phyloP scores from a whole-genome alignment of 164 flowering plant species.

The Umbellularia californica region DNA sequence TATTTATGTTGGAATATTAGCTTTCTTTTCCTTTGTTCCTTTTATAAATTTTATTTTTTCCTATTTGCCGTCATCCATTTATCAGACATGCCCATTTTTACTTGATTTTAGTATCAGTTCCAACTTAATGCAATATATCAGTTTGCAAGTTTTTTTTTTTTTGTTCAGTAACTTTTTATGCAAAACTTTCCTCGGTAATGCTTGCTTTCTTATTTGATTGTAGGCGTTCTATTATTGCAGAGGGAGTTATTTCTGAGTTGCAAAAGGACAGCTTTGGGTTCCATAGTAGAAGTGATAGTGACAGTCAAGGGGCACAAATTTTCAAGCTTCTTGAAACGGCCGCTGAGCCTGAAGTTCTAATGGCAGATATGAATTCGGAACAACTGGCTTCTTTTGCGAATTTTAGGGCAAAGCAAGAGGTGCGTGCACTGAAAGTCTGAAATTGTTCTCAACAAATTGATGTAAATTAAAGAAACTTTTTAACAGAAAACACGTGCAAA shows the following conservation, averaged over 20 bases:
- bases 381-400: conserved; percentile 60
- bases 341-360: conserved; percentile 85
- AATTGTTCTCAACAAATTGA: conserved; percentile 2
- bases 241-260: conserved; percentile 55
- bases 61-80: no score
- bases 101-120: no score
- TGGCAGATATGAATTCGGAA: conserved; percentile 88
- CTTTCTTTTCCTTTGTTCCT: no score
- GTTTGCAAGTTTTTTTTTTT: neutral
- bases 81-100: no score
- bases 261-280: conserved; percentile 33
- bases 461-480: conserved; percentile 5
- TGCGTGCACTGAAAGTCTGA: conserved; percentile 18
- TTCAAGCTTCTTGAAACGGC: conserved; percentile 69
- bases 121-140: neutral
- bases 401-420: conserved; percentile 79
- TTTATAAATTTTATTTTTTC: no score
- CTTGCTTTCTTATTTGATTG: conserved; percentile 11
- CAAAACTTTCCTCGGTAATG: neutral
- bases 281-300: conserved; percentile 37
- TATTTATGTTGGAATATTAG: no score
- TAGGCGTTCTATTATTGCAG: conserved; percentile 71
- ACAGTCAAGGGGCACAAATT: conserved; percentile 75
- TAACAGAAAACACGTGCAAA: conserved; percentile 12
- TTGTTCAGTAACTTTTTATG: neutral